A percentile compares a stretch with the other conserved stretches of the same genome.
Conservation (phyloP, 2,329 filamentous ascomycete species). For the Botryotinia calthae region DNA sequence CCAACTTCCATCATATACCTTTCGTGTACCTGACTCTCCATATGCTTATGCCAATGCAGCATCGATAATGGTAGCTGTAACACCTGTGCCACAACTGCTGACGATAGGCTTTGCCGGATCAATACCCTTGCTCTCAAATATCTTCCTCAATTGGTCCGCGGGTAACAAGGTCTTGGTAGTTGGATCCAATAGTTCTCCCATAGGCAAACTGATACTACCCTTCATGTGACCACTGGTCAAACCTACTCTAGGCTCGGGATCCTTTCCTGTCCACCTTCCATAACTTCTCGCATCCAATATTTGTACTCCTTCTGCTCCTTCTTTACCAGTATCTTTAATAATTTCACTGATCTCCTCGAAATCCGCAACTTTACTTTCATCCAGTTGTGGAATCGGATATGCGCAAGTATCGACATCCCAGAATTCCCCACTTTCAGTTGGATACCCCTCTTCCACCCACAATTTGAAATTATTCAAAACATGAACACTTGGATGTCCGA, state of each 20-base stretch:
- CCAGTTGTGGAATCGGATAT: conserved; percentile 60
- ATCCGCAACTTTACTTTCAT: conserved; percentile 64
- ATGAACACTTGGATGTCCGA: conserved; percentile 86
- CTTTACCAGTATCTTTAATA: conserved; percentile 73
- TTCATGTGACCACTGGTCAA: conserved; percentile 91
- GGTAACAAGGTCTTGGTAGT: conserved; percentile 78
- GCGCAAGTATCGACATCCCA: conserved; percentile 64
- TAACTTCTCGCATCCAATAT: conserved; percentile 81
- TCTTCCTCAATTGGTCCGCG: conserved; percentile 64
- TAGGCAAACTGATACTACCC: conserved; percentile 78
- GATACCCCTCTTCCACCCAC: conserved; percentile 84
- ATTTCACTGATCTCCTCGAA: conserved; percentile 83
- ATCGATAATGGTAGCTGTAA: conserved; percentile 89
- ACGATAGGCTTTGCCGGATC: conserved; percentile 79
- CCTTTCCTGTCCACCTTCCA: conserved; percentile 77
- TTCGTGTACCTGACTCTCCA: conserved; percentile 63
- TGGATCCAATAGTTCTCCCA: conserved; percentile 76
- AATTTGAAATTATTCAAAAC: conserved; percentile 91
- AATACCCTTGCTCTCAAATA: conserved; percentile 79
- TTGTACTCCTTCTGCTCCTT: conserved; percentile 79
- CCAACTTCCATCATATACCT: conserved; percentile 95
- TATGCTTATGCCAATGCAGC: conserved; percentile 79
- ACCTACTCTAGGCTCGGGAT: conserved; percentile 82
- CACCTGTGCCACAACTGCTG: conserved; percentile 86
- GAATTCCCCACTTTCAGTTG: conserved; percentile 76